Conservation (phyloP, 116 monocot species). For the Phalaenopsis hybrid region DNA sequence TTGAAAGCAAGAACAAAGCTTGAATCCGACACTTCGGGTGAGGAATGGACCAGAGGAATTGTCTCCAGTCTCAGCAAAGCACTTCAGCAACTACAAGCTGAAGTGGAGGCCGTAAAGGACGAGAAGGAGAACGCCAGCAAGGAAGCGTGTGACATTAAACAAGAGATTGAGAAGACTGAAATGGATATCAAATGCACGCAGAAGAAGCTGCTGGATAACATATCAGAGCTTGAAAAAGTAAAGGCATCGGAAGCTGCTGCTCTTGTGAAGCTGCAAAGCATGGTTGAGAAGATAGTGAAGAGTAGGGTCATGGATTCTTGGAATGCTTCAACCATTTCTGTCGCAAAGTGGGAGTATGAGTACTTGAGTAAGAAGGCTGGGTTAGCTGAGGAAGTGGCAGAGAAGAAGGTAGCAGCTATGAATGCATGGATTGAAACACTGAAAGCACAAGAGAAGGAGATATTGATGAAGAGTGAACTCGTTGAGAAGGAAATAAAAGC, state of each 20-base stretch:
- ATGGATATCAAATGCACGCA: conserved; percentile 18
- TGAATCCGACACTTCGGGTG: conserved; percentile 29
- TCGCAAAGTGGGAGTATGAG: conserved; percentile 56
- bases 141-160: conserved; percentile 21
- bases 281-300: conserved; percentile 23
- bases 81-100: conserved; percentile 32
- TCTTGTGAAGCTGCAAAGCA: conserved; percentile 34
- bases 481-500: conserved; percentile 29
- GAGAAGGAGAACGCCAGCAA: conserved; percentile 26
- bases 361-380: conserved; percentile 46
- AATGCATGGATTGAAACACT: conserved; percentile 61
- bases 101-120: conserved; percentile 27
- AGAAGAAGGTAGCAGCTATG: conserved; percentile 48
- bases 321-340: conserved; percentile 21
- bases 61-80: conserved; percentile 36
- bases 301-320: conserved; percentile 19
- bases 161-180: conserved; percentile 21
- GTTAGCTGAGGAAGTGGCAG: conserved; percentile 36
- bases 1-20: conserved; percentile 50
- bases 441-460: conserved; percentile 46
- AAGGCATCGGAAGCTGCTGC: conserved; percentile 58
- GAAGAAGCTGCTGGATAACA: conserved; percentile 26
- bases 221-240: conserved; percentile 32
- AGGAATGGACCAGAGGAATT: conserved; percentile 38
- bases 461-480: conserved; percentile 21